phyloP scores from a whole-genome alignment of 176 grass and related monocot species.

The Aegilops longissima region DNA sequence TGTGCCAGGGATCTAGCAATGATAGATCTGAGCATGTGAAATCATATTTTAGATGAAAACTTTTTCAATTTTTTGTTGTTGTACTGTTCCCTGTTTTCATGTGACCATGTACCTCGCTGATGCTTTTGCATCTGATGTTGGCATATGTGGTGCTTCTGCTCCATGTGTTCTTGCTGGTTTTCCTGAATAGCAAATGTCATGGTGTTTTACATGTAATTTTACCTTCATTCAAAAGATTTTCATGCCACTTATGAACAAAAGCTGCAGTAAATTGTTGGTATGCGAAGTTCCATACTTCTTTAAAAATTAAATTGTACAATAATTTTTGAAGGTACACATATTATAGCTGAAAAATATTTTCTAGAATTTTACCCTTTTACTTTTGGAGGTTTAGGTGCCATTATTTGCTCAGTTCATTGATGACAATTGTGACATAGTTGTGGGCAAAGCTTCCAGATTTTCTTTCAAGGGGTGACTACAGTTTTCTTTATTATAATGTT shows the following conservation, averaged over 20 bases:
- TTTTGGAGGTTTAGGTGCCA: neutral
- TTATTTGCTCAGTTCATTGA: neutral
- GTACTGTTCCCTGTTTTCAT: constrained; percentile 1
- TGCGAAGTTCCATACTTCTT: neutral
- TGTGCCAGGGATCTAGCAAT: neutral
- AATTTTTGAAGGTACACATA: neutral
- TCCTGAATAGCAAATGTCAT: neutral
- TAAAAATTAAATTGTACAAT: neutral
- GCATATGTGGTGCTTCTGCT: neutral
- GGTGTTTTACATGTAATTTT: constrained; percentile 1
- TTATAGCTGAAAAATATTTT: constrained; percentile 11
- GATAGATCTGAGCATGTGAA: constrained; percentile 24
- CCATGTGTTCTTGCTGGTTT: neutral
- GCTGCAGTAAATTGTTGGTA: neutral
- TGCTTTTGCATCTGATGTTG: constrained; percentile 19
- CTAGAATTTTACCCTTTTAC: neutral
- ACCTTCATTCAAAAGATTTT: neutral
- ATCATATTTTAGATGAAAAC: neutral
- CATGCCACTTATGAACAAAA: neutral
- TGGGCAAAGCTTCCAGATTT: neutral
- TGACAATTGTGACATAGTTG: neutral
- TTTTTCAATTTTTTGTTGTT: neutral
- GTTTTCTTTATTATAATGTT: neutral
- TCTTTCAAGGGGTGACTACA: neutral
- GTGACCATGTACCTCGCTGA: neutral